Evolutionary conservation across 108 stramenopile species (phyloP), one percentile per base, ranked within the genome.

Genomic region (Nitzschia inconspicua): DNA sequence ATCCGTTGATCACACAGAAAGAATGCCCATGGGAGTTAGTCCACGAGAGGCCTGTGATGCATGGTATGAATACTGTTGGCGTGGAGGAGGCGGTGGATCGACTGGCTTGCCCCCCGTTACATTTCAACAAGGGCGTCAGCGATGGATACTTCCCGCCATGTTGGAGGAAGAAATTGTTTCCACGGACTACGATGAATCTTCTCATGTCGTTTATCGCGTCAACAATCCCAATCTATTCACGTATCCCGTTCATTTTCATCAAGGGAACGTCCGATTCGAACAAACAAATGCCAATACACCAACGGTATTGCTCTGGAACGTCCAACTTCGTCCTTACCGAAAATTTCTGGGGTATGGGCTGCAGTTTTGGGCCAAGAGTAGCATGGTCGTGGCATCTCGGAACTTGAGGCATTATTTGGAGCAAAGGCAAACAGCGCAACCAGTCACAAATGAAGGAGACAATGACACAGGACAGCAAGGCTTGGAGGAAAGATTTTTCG

Each of bases 161-260:
- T 28, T 54, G 18, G 53, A 54, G 24, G 53, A 54, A 18, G 53
- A 54, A 22, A 9, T 54, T 3, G 16, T 54, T 22, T 54, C 53
- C 0, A 29, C 37, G 0, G 53, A 54, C 24, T 54, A 36, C 34
- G 34, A 36, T 11, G 53, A 54, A 18, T 36, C 37, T 11, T 13
- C 53, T 23, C 24, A 54, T 23, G 53, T 35, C 1, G 18, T 54
- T 35, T 54, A 54, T 35, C 19, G 18, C 22, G 53, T 54, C 53
- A 54, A 54, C 34, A 54, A 54, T 0, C 53, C 53, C 16, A 54
- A 54, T 20, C 34, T 54, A n/a, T 20, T 54, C 20, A 54, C 53
- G 34, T 54, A 18, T 32, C 53, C 53, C 4, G 53, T 54, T 3
- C 34, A 54, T 32, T 37, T 18, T 35, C 31, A 54, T 28, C 30